These are phyloP conservation scores for Gilbertella persicaria DNA, from an alignment of 371 early-diverging fungal species.

Conservation along the genomic window DNA sequence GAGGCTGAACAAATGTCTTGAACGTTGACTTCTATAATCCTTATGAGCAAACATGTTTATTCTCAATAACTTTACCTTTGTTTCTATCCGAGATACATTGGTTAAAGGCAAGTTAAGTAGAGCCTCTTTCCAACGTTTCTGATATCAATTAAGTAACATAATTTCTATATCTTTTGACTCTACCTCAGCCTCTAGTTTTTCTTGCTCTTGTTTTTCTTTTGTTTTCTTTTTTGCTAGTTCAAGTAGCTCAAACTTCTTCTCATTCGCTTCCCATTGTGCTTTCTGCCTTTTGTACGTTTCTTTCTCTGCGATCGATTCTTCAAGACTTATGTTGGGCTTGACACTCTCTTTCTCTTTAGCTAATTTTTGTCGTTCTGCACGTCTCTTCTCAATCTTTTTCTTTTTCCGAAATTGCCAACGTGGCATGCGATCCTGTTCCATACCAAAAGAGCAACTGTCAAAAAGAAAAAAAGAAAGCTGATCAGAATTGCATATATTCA, in stretches of 20 bases:
- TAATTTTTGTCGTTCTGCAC: constrained; percentile 5
- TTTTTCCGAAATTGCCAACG: constrained; percentile 26
- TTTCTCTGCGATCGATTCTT: not conserved
- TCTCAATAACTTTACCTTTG: not conserved
- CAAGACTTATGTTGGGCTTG: not conserved
- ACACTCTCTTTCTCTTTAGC: constrained; percentile 1
- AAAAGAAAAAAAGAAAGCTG: not conserved
- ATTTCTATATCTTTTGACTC: not conserved
- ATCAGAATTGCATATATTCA: not conserved
- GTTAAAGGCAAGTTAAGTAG: constrained; percentile 19
- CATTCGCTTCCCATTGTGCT: constrained; percentile 24
- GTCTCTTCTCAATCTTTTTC: constrained; percentile 18
- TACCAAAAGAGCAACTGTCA: not conserved
- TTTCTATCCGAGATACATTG: no score
- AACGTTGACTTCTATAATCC: not conserved
- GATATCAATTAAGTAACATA: not conserved
- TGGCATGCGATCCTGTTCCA: constrained; percentile 3
- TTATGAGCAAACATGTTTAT: not conserved
- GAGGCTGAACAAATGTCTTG: constrained; percentile 10
- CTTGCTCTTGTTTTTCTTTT: constrained; percentile 16
- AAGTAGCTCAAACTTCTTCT: constrained; percentile 11
- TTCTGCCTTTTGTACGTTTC: constrained; percentile 18
- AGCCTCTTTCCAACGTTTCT: constrained; percentile 27
- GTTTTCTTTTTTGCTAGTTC: constrained; percentile 17
- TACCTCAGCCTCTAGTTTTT: constrained; percentile 22